phyloP scores from a whole-genome alignment of 345 rosid genomes.

The Tarenaya hassleriana region DNA sequence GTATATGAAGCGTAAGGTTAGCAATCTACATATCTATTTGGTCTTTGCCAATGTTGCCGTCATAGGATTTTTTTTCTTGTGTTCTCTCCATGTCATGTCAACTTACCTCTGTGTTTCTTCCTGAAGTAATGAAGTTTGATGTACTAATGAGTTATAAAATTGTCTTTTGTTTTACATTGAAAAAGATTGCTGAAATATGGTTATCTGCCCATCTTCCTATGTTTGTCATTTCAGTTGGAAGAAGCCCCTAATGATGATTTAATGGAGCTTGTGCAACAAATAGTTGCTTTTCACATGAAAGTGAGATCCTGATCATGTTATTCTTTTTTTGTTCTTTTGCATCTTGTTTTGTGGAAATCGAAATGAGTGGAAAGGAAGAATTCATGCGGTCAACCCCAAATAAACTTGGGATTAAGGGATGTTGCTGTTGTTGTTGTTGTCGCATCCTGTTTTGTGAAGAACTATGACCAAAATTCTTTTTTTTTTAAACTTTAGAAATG shows the following conservation, averaged over 20 bases:
- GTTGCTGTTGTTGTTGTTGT: background rate
- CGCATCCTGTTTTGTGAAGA: background rate
- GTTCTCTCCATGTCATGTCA: slow-evolving; percentile 3
- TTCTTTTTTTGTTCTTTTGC: background rate
- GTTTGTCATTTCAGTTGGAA: slow-evolving; percentile 42
- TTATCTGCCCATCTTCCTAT: background rate
- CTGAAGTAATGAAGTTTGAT: slow-evolving; percentile 13
- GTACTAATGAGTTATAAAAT: slow-evolving; percentile 3
- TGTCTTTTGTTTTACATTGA: slow-evolving; percentile 11
- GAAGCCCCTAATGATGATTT: slow-evolving; percentile 56
- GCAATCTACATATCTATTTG: slow-evolving; percentile 13
- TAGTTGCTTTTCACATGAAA: slow-evolving; percentile 94
- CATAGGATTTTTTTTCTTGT: background rate
- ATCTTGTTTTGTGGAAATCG: background rate
- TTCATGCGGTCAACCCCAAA: slow-evolving; percentile 2
- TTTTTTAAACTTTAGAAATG: too few species aligned
- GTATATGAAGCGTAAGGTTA: slow-evolving; percentile 70
- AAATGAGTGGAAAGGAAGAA: background rate
- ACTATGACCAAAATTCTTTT: background rate
- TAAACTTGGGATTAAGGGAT: background rate
- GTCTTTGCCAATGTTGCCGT: background rate
- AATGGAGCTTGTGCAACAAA: slow-evolving; percentile 79
- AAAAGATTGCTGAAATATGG: slow-evolving; percentile 12
- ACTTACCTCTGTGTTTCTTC: slow-evolving; percentile 12
- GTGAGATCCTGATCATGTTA: slow-evolving; percentile 24